Percentiles rank a stretch among this genome's conserved stretches.
These are phyloP conservation scores for Naganishia albida DNA, from an alignment of 1,284 basidiomycete species.

Conservation along the genomic window DNA sequence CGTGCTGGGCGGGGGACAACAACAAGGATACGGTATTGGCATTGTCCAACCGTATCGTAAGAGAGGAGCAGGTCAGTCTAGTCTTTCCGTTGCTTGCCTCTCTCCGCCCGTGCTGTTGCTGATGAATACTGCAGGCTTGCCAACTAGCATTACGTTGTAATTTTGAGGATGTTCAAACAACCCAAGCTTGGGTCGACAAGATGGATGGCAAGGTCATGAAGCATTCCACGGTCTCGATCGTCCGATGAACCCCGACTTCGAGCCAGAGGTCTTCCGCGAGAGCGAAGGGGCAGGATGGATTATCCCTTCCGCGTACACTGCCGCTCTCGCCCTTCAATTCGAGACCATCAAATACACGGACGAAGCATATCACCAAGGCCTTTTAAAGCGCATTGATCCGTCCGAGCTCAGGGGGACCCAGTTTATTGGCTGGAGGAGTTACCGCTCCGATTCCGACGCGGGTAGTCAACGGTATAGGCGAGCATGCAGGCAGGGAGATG, in stretches of 20 bases:
- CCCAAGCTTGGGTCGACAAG: slow-evolving; percentile 1
- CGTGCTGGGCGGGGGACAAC: background rate
- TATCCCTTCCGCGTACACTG: too few relatives aligned
- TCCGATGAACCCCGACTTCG: slow-evolving; percentile 1
- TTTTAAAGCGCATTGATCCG: background rate
- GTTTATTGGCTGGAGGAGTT: background rate
- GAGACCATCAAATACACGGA: background rate
- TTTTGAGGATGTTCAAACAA: background rate
- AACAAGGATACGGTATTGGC: background rate
- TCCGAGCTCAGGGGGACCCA: background rate
- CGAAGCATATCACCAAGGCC: background rate
- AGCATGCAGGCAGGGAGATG: background rate
- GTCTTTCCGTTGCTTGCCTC: background rate
- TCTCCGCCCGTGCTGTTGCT: background rate
- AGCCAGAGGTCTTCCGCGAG: too few relatives aligned
- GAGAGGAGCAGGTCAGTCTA: slow-evolving; percentile 8
- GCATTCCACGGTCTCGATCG: background rate
- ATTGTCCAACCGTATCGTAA: background rate
- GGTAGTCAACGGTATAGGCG: background rate
- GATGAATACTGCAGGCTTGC: background rate
- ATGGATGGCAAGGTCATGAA: slow-evolving; percentile 1
- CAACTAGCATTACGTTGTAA: background rate
- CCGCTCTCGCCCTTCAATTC: background rate
- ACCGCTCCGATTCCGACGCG: background rate
- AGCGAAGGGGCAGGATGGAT: too few relatives aligned